A percentile compares a stretch with the other conserved stretches of the same genome.
phyloP scores from a whole-genome alignment of 2,329 filamentous ascomycete species.

The Verticillium dahliae region DNA sequence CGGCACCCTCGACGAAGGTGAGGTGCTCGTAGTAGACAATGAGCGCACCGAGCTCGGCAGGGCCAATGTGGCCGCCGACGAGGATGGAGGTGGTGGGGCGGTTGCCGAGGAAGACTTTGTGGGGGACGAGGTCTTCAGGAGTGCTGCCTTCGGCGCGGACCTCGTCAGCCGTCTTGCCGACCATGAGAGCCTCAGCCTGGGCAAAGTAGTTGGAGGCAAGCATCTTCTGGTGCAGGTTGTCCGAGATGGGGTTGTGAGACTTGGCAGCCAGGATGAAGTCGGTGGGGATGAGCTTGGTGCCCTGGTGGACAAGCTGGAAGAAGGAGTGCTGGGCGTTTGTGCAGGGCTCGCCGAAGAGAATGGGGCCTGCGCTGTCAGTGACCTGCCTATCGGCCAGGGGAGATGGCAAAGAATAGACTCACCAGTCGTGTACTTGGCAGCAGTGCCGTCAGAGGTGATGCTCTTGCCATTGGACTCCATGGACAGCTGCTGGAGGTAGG shows the following conservation, averaged over 20 bases:
- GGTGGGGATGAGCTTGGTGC: constrained; percentile 95
- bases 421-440: constrained; percentile 94
- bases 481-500: constrained; percentile 96
- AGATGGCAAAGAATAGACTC: constrained; percentile 7
- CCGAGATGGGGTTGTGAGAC: constrained; percentile 91
- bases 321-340: constrained; percentile 99
- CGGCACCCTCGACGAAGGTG: constrained; percentile 92
- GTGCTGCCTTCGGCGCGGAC: constrained; percentile 66
- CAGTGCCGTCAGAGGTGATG: constrained; percentile 79
- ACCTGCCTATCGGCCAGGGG: neutral
- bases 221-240: constrained; percentile 96
- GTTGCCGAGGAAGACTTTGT: constrained; percentile 99
- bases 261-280: constrained; percentile 97
- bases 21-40: constrained; percentile 99
- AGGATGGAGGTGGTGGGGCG: constrained; percentile 93
- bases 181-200: constrained; percentile 84
- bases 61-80: constrained; percentile 84
- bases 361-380: constrained; percentile 48
- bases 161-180: constrained; percentile 77
- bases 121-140: constrained; percentile 72
- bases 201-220: constrained; percentile 88
- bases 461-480: constrained; percentile 99
- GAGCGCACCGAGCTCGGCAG: constrained; percentile 83
- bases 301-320: constrained; percentile 99
- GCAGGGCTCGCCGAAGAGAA: constrained; percentile 95